These are phyloP conservation scores for Penstemon eatonii DNA, from an alignment of 257 asterid genomes.

Conservation along the genomic window DNA sequence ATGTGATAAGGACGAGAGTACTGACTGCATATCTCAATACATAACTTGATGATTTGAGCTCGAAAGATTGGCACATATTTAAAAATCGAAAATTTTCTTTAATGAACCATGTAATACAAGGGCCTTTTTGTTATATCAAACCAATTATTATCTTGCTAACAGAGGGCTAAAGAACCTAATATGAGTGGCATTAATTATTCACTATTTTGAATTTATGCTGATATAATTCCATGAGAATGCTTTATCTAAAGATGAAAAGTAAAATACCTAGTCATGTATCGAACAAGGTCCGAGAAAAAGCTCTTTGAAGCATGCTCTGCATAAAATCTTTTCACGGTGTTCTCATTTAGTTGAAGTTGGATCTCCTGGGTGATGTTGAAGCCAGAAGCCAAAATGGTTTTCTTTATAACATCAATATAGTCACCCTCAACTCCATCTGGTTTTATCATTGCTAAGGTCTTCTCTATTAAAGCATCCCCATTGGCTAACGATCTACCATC, in stretches of 20 bases:
- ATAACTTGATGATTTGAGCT: background rate
- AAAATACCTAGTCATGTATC: slow-evolving; percentile 72
- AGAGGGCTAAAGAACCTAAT: slow-evolving; percentile 22
- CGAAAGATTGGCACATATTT: background rate
- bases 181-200: slow-evolving; percentile 6
- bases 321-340: slow-evolving; percentile 53
- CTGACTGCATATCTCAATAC: background rate
- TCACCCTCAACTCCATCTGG: slow-evolving; percentile 81
- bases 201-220: background rate
- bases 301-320: slow-evolving; percentile 69
- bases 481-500: slow-evolving; percentile 45
- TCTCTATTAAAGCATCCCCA: slow-evolving; percentile 40
- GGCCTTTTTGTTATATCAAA: background rate
- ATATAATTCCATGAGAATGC: slow-evolving; percentile 4
- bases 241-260: slow-evolving; percentile 9
- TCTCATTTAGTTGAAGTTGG: slow-evolving; percentile 55
- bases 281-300: slow-evolving; percentile 68
- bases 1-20: slow-evolving; percentile 2
- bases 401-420: slow-evolving; percentile 52
- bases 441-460: slow-evolving; percentile 78
- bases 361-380: slow-evolving; percentile 55
- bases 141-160: background rate
- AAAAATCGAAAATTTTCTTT: background rate
- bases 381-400: slow-evolving; percentile 55
- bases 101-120: slow-evolving; percentile 4